Evolutionary conservation across 495 filamentous ascomycete species (phyloP), one percentile per base, ranked within the genome.

Genomic region (Bryoglossum gracile): DNA sequence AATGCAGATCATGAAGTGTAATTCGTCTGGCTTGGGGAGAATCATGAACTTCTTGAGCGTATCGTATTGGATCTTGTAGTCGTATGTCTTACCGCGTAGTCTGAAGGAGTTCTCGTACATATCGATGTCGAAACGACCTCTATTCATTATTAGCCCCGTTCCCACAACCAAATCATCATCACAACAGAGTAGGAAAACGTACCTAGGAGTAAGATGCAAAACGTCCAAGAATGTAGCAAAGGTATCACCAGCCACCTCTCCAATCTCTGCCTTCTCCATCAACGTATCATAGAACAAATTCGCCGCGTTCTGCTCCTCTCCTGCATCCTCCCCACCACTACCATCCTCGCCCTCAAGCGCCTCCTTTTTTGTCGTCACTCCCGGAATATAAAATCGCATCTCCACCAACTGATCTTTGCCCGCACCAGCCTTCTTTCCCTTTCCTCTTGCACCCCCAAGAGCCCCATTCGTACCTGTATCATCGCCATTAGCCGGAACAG

Each of bases 21-120:
- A 70, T 38, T 99, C 94, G 66, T 99, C 94, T 8, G 92, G 90
- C 70, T 97, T 99, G 4, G 94, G 94, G 4, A 99, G 81, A 45
- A 95, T 73, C 79, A 99, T 94, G 66, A 97, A 97, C 67, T 97
- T 97, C 72, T 99, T 99, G 71, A 96, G 87, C 26, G 81, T 76
- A 26, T 95, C 86, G 63, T 95, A 99, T 68, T 95, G 88, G 53
- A 99, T 95, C 75, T 99, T 99, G 79, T 99, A 99, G 73, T 97
- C 94, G 75, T 99, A 99, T 24, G 94, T 99, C 68, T 97, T 97
- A 42, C 94, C 94, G 41, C 94, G 91, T 48, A 99, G 79, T 48
- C 94, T 84, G 78, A 99, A 97, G 4, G 94, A 97, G 1, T 81
- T 80, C 63, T 97, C 94, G 76, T 97, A 99, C 87, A 99, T 95